These are phyloP conservation scores for Pseudomicrostroma phylloplanum DNA, from an alignment of 1,284 basidiomycete genomes.

Conservation along the genomic window DNA sequence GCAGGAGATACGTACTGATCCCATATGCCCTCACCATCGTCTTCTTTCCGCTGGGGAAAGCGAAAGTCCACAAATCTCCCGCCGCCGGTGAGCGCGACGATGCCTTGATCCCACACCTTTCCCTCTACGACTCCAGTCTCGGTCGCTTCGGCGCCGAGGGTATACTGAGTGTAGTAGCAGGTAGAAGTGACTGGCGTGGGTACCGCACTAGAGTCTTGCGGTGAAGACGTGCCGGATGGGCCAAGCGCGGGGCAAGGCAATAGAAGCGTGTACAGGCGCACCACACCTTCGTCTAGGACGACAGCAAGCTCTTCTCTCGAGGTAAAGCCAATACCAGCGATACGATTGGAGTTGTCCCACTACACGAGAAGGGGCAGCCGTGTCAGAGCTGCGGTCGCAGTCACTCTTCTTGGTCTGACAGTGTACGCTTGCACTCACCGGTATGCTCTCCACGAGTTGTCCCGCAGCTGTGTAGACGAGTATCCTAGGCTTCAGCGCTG, in stretches of 20 bases:
- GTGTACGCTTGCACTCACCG: slow-evolving; percentile 46
- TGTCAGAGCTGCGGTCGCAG: slow-evolving; percentile 2
- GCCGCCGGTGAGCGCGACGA: slow-evolving; percentile 76
- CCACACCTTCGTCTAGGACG: slow-evolving; percentile 84
- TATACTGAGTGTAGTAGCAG: slow-evolving; percentile 77
- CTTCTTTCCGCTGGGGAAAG: slow-evolving; percentile 65
- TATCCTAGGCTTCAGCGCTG: slow-evolving; percentile 63
- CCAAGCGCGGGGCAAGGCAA: slow-evolving; percentile 23
- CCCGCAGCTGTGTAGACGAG: slow-evolving; percentile 56
- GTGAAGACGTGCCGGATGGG: neutral
- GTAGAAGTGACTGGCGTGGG: slow-evolving; percentile 18
- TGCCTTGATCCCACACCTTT: slow-evolving; percentile 72
- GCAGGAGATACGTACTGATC: neutral
- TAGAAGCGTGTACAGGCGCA: slow-evolving; percentile 76
- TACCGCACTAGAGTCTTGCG: neutral
- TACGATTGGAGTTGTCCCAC: slow-evolving; percentile 70
- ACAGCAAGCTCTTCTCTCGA: slow-evolving; percentile 71
- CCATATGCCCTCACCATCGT: slow-evolving; percentile 3
- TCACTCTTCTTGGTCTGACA: slow-evolving; percentile 47
- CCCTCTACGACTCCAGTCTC: slow-evolving; percentile 79
- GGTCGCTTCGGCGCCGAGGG: slow-evolving; percentile 73
- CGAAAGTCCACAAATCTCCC: slow-evolving; percentile 67
- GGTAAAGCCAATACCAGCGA: slow-evolving; percentile 77
- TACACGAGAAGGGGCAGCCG: slow-evolving; percentile 40
- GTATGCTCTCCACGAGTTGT: slow-evolving; percentile 51